A percentile compares a stretch with the other conserved stretches of the same genome.
These are phyloP conservation scores for Stereum hirsutum DNA, from an alignment of 1,284 basidiomycete genomes.

Conservation along the genomic window DNA sequence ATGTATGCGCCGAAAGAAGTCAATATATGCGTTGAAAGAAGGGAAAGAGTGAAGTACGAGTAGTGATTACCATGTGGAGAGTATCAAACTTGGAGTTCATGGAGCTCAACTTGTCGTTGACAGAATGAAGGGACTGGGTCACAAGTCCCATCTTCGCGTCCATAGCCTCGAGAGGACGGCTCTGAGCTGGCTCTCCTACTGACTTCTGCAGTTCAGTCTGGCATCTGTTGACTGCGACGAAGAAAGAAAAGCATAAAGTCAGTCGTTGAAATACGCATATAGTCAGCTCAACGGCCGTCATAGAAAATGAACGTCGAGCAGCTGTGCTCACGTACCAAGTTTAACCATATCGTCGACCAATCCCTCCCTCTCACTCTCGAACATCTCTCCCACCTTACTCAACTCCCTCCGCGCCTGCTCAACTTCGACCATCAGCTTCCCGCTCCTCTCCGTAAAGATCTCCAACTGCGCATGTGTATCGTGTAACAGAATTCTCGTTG, in stretches of 20 bases:
- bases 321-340: conserved; percentile 21
- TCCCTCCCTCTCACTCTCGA: conserved; percentile 21
- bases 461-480: conserved; percentile 60
- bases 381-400: conserved; percentile 16
- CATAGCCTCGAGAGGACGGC: conserved; percentile 28
- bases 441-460: conserved; percentile 42
- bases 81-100: conserved; percentile 50
- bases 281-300: not conserved
- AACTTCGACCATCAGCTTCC: conserved; percentile 19
- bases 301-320: not conserved
- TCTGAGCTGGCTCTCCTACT: conserved; percentile 48
- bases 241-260: too few species aligned
- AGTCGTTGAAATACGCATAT: conserved; percentile 1
- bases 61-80: conserved; percentile 37
- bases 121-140: conserved; percentile 30
- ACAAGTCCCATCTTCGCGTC: conserved; percentile 28
- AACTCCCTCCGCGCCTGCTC: conserved; percentile 22
- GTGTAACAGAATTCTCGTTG: conserved; percentile 57
- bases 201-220: conserved; percentile 50
- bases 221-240: conserved; percentile 41
- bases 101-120: conserved; percentile 48
- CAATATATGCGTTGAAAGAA: not conserved
- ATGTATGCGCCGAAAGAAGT: not conserved
- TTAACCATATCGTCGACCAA: conserved; percentile 20
- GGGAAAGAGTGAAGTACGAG: conserved; percentile 7